Percentiles rank a stretch among this genome's conserved stretches.
phyloP scores from a whole-genome alignment of 805 yeast genomes.

The Debaryomyces castellii region DNA sequence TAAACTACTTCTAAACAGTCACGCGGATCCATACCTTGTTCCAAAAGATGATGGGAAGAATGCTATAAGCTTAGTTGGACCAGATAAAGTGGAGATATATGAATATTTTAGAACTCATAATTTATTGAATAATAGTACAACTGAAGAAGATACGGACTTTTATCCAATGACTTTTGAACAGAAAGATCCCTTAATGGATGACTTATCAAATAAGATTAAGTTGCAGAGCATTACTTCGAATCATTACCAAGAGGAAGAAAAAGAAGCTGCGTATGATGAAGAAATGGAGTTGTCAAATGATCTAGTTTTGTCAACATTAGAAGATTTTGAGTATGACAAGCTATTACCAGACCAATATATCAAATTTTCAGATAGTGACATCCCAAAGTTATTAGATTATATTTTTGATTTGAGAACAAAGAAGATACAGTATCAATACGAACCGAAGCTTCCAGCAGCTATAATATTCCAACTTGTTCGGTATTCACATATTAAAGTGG shows the following conservation, averaged over 20 bases:
- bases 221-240: conserved; percentile 30
- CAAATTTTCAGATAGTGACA: conserved; percentile 57
- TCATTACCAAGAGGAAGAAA: conserved; percentile 12
- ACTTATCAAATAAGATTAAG: conserved; percentile 31
- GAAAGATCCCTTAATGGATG: conserved; percentile 31
- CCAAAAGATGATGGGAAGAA: conserved; percentile 35
- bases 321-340: conserved; percentile 56
- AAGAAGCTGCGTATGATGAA: conserved; percentile 17
- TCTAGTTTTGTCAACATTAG: conserved; percentile 23
- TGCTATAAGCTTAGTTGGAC: conserved; percentile 59
- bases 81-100: conserved; percentile 51
- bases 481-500: conserved; percentile 58
- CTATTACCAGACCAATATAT: conserved; percentile 59
- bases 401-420: conserved; percentile 46
- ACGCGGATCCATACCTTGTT: conserved; percentile 57
- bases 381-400: conserved; percentile 49
- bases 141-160: conserved; percentile 16
- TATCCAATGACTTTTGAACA: conserved; percentile 11
- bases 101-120: conserved; percentile 58
- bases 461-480: conserved; percentile 68
- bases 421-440: conserved; percentile 37
- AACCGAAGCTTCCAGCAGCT: conserved; percentile 64
- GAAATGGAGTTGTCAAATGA: conserved; percentile 32
- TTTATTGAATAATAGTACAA: conserved; percentile 16
- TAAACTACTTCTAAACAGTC: conserved; percentile 55